Evolutionary conservation across 2,329 filamentous ascomycete genomes (phyloP).

Genomic region (Fonsecaea nubica): DNA sequence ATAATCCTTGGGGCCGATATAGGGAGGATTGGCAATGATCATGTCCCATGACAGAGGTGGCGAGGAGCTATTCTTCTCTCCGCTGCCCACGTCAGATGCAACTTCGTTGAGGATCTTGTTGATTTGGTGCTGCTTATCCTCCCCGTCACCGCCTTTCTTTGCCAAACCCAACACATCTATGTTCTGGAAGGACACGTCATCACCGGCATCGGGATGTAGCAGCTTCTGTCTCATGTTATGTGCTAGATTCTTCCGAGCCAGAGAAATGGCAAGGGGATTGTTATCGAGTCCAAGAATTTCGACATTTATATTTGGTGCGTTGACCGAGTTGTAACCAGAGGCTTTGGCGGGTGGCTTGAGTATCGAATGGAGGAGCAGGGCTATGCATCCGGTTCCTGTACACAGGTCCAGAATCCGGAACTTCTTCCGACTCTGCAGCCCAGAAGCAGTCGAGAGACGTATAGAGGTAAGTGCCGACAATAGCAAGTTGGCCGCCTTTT

Average conservation of each 20-base stretch:
- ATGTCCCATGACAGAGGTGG: conserved; percentile 60
- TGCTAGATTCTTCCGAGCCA: conserved; percentile 70
- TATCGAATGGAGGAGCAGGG: conserved; percentile 73
- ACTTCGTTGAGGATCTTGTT: conserved; percentile 8
- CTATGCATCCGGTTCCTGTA: conserved; percentile 89
- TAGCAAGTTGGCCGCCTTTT: conserved; percentile 24
- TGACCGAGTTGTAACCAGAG: background rate
- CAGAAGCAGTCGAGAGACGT: background rate
- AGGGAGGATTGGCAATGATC: conserved; percentile 88
- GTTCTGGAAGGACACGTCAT: conserved; percentile 54
- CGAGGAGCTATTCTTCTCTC: background rate
- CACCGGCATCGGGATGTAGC: conserved; percentile 41
- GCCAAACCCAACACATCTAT: conserved; percentile 51
- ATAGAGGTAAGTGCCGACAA: background rate
- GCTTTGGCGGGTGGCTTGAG: conserved; percentile 48
- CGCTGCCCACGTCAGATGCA: background rate
- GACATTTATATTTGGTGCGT: conserved; percentile 44
- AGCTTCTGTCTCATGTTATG: conserved; percentile 54
- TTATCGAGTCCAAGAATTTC: conserved; percentile 75
- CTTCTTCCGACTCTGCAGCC: conserved; percentile 18
- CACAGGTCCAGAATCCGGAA: conserved; percentile 82
- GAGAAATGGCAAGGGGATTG: conserved; percentile 66
- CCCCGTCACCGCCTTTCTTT: background rate
- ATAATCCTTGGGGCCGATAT: conserved; percentile 74
- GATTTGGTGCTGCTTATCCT: background rate